Conservation (phyloP, 2,329 filamentous ascomycete genomes). For the Aspergillus pseudoterreus region DNA sequence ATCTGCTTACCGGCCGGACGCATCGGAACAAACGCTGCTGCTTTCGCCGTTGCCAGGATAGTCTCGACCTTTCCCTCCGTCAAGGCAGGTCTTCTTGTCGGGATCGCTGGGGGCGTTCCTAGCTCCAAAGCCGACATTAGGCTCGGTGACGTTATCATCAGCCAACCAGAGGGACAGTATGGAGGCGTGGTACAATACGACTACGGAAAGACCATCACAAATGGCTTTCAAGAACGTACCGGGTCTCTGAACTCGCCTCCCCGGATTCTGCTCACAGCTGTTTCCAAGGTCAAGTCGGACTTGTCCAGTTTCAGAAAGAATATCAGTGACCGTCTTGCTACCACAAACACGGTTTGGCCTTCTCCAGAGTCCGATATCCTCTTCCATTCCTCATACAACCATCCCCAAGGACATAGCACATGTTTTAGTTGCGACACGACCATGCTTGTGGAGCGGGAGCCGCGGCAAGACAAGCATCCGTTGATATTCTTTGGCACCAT, state of each 20-base stretch:
- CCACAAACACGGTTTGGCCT: too few species aligned
- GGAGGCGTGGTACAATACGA: background rate
- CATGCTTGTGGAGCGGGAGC: background rate
- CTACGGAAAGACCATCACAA: background rate
- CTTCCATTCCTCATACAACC: too few species aligned
- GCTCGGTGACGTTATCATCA: slow-evolving; percentile 2
- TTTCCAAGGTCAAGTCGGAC: background rate
- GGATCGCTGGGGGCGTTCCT: background rate
- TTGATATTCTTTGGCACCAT: background rate
- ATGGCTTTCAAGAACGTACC: background rate
- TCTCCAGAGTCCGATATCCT: too few species aligned
- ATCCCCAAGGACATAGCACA: background rate
- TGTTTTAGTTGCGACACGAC: background rate
- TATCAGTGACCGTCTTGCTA: too few species aligned
- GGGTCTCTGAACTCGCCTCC: background rate
- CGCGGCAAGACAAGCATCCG: background rate
- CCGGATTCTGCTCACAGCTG: background rate
- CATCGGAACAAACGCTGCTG: background rate
- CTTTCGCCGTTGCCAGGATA: background rate
- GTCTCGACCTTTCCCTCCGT: background rate
- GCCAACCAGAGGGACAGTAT: background rate
- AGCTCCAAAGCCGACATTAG: slow-evolving; percentile 1
- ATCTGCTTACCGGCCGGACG: background rate
- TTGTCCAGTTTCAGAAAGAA: too few species aligned
- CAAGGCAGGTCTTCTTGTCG: background rate